A percentile compares a stretch with the other conserved stretches of the same genome.
Conservation (phyloP, 129 eudicot genomes). For the Rutidosis leptorrhynchoides region DNA sequence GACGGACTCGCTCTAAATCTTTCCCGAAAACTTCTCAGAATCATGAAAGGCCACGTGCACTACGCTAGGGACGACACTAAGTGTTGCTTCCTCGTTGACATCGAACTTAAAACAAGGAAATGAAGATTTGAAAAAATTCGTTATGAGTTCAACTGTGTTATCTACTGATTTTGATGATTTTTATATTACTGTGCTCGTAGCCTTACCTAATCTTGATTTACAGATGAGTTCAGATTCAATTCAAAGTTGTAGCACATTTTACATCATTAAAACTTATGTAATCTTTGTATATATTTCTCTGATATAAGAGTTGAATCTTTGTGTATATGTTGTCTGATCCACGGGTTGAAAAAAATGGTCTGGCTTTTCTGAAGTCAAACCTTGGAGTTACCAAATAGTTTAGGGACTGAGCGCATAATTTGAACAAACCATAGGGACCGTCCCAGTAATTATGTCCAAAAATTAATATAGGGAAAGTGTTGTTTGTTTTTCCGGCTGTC, state of each 20-base stretch:
- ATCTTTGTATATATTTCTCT: not conserved
- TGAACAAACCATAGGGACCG: too few relatives aligned
- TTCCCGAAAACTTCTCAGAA: conserved; percentile 42
- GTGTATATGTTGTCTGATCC: too few relatives aligned
- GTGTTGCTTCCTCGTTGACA: conserved; percentile 48
- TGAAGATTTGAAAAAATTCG: conserved; percentile 15
- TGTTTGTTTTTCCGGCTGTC: too few relatives aligned
- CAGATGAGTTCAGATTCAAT: conserved; percentile 19
- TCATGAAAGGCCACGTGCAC: conserved; percentile 58
- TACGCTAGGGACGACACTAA: conserved; percentile 46
- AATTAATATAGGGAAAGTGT: too few relatives aligned
- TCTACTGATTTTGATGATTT: not conserved
- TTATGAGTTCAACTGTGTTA: conserved; percentile 6
- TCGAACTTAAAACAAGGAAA: conserved; percentile 35
- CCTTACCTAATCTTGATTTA: not conserved
- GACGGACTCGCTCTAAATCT: conserved; percentile 51
- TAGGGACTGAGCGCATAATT: not conserved
- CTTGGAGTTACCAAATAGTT: not conserved
- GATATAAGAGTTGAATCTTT: not conserved
- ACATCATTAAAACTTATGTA: not conserved
- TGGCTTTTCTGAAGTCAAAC: not conserved
- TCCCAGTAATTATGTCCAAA: too few relatives aligned
- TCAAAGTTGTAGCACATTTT: not conserved
- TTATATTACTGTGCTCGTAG: conserved; percentile 16
- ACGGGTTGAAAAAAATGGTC: not conserved